Evolutionary conservation across 140 eudicot species (phyloP), one percentile per base, ranked within the genome.

Genomic region (Erigeron philadelphicus): DNA sequence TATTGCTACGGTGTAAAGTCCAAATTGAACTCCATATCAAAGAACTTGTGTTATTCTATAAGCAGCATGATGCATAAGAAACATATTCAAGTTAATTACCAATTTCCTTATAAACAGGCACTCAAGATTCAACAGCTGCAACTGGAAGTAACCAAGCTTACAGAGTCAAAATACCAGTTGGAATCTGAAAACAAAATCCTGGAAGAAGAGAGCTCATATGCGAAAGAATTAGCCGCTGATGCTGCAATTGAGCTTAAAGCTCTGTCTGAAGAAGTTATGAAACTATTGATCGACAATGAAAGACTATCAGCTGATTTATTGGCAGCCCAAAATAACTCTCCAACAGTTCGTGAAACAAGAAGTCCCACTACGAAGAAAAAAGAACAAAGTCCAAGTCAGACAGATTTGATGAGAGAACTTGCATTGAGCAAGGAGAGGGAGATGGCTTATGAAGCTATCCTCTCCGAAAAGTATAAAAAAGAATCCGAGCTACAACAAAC

Each of bases 221-320:
- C 95, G 41, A 90, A 87, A 81, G 93, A 90, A 47, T 68, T 90
- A 57, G 97, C 97, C 41, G 81, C 97, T 12, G 87, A 87, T 11
- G 97, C 97, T 12, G 97, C 97, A 17, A 86, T 79, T 1, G 97
- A 90, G 74, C 74, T 87, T 21, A 85, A 87, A 69, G 85, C 90
- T 10, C 74, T 87, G 47, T 85, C 95, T 19, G 97, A 87, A 75
- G 95, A 90, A 78, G 89, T 90, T 58, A 76, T 89, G 10, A 87
- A 90, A 78, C 93, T 87, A 44, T 83, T 87, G 93, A 87, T 80
- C 79, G 90, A 87, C 16, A 87, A 90, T 17, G 95, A 85, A 38
- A 80, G 70, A 70, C 75, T 84, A 67, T 38, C 86, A 58, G 71
- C 86, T 16, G 97, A 87, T 7, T 47, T 64, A 75, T 75, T 84